Evolutionary conservation across 805 yeast genomes (phyloP).

Genomic region (Metschnikowia reukaufii): DNA sequence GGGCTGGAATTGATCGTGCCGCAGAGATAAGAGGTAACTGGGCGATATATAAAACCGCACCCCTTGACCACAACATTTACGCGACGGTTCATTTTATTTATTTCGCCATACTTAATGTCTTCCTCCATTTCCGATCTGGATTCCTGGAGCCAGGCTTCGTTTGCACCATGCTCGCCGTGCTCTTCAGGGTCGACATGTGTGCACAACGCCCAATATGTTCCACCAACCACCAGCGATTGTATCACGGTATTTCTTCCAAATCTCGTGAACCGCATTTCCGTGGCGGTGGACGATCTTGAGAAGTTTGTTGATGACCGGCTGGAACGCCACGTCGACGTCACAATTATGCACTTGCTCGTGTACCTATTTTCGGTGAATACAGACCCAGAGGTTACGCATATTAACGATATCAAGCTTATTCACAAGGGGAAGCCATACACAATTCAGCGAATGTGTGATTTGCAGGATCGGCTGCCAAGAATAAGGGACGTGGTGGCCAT

Average conservation of each 20-base stretch:
- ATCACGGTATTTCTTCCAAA: conserved; percentile 18
- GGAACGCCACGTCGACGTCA: background rate
- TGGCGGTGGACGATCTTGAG: conserved; percentile 10
- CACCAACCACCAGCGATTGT: background rate
- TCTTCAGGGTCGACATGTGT: conserved; percentile 7
- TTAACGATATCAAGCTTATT: conserved; percentile 17
- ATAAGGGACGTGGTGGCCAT: conserved; percentile 6
- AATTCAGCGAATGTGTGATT: conserved; percentile 11
- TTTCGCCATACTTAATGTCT: background rate
- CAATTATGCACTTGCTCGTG: conserved; percentile 15
- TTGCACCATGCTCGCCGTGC: conserved; percentile 20
- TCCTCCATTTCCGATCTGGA: background rate
- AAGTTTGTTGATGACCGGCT: conserved; percentile 7
- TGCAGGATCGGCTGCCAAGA: conserved; percentile 8
- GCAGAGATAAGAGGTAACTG: background rate
- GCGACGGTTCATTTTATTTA: background rate
- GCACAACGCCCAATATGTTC: background rate
- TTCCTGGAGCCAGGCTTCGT: conserved; percentile 8
- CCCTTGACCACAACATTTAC: too few relatives aligned
- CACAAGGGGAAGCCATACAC: conserved; percentile 17
- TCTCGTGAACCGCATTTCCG: conserved; percentile 10
- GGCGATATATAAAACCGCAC: too few relatives aligned
- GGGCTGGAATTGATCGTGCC: background rate
- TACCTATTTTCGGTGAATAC: conserved; percentile 11
- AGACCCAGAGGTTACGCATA: conserved; percentile 5